phyloP scores from a whole-genome alignment of 2,329 filamentous ascomycete species.

The Orbilia blumenaviensis region DNA sequence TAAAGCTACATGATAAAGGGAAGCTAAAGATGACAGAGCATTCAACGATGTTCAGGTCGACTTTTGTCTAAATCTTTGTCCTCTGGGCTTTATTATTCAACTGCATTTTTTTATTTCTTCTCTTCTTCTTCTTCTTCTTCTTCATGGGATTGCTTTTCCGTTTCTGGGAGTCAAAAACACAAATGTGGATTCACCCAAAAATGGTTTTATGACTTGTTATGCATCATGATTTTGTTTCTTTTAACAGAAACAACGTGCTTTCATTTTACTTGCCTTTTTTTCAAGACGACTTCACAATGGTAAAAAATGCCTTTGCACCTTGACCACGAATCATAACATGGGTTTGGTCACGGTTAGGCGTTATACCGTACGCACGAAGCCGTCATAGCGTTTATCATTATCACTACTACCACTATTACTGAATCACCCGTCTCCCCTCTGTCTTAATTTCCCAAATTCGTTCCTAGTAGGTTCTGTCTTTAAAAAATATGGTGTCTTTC shows the following conservation, averaged over 20 bases:
- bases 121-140: background rate
- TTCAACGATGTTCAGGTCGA: background rate
- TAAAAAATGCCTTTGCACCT: background rate
- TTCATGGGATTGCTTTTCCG: background rate
- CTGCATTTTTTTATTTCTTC: no score
- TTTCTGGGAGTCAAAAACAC: background rate
- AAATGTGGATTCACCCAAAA: background rate
- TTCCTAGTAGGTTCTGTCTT: no score
- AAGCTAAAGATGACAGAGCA: background rate
- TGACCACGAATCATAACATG: slow-evolving; percentile 2
- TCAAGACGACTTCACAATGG: background rate
- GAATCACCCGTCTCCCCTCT: background rate
- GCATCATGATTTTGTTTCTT: background rate
- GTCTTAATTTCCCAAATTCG: no score
- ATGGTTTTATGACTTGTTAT: background rate
- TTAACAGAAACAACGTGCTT: background rate
- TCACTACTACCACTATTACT: background rate
- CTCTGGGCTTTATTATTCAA: background rate
- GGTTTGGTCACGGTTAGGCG: background rate
- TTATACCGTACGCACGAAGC: background rate
- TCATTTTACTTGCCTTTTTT: background rate
- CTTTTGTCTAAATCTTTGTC: background rate
- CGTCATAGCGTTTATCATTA: background rate
- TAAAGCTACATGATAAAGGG: background rate
- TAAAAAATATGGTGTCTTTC: no score